Conservation (phyloP, 805 yeast species). For the Yamadazyma laniorum region DNA sequence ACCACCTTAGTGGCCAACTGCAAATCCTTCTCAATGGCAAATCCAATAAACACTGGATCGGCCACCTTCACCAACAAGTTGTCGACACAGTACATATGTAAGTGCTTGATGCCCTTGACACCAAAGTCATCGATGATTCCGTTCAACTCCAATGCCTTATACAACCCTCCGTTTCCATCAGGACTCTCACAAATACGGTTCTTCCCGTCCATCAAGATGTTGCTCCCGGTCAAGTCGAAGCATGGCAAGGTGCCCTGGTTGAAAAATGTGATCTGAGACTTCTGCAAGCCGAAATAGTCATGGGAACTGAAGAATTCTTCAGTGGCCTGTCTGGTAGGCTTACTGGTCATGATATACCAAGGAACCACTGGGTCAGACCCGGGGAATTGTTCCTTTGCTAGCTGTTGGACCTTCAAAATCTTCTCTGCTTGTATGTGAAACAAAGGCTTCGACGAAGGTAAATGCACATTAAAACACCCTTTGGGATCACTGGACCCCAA, state of each 20-base stretch:
- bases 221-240: slow-evolving; percentile 63
- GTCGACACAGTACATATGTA: slow-evolving; percentile 97
- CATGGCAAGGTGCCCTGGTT: slow-evolving; percentile 97
- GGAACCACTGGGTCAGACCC: slow-evolving; percentile 44
- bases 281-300: slow-evolving; percentile 67
- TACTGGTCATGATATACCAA: slow-evolving; percentile 95
- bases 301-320: slow-evolving; percentile 64
- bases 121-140: slow-evolving; percentile 67
- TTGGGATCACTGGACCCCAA: slow-evolving; percentile 88
- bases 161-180: slow-evolving; percentile 97
- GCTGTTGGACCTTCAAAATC: slow-evolving; percentile 57
- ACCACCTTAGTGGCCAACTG: slow-evolving; percentile 92
- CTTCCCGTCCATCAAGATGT: slow-evolving; percentile 61
- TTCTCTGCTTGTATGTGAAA: slow-evolving; percentile 94
- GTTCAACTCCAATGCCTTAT: slow-evolving; percentile 71
- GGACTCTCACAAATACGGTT: slow-evolving; percentile 76
- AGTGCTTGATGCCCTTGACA: slow-evolving; percentile 71
- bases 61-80: slow-evolving; percentile 89
- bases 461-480: slow-evolving; percentile 86
- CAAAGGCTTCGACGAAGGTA: slow-evolving; percentile 80
- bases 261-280: slow-evolving; percentile 68
- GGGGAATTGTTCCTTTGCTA: slow-evolving; percentile 41
- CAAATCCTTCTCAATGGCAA: slow-evolving; percentile 63
- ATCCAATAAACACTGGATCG: slow-evolving; percentile 88
- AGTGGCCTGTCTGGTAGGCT: slow-evolving; percentile 76